These are phyloP conservation scores for Thelephora aurantiotincta DNA, from an alignment of 768 basidiomycete species.

Conservation along the genomic window DNA sequence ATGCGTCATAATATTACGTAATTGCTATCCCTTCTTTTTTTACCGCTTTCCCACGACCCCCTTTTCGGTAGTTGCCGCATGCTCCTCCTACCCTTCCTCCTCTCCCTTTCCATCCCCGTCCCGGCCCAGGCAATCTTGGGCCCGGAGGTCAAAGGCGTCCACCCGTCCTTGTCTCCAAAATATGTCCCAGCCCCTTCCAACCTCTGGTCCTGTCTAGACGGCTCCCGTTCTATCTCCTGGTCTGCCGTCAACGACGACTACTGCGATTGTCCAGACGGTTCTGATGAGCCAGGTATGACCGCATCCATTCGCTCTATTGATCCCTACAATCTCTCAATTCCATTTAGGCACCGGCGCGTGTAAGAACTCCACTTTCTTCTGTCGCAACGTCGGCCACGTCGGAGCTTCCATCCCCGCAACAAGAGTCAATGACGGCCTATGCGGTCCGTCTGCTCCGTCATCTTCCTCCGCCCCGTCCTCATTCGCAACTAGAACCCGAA, in stretches of 20 bases:
- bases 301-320: background rate
- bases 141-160: background rate
- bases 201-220: conserved; percentile 70
- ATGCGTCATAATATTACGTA: too few species aligned
- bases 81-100: background rate
- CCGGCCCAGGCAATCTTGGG: conserved; percentile 4
- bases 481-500: conserved; percentile 46
- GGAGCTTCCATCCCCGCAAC: conserved; percentile 67
- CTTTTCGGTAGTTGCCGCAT: background rate
- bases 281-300: conserved; percentile 75
- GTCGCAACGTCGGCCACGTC: conserved; percentile 78
- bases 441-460: conserved; percentile 40
- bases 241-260: conserved; percentile 84
- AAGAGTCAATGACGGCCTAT: conserved; percentile 84
- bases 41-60: too few species aligned
- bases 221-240: conserved; percentile 66
- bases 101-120: background rate
- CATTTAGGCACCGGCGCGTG: conserved; percentile 73
- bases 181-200: too few species aligned
- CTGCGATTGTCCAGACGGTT: conserved; percentile 91
- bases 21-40: too few species aligned
- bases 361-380: conserved; percentile 63
- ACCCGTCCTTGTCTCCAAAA: too few species aligned
- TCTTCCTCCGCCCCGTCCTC: conserved; percentile 2
- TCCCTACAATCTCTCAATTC: conserved; percentile 5